These are phyloP conservation scores for Penicillium lividum DNA, from an alignment of 495 filamentous ascomycete species.

Conservation along the genomic window DNA sequence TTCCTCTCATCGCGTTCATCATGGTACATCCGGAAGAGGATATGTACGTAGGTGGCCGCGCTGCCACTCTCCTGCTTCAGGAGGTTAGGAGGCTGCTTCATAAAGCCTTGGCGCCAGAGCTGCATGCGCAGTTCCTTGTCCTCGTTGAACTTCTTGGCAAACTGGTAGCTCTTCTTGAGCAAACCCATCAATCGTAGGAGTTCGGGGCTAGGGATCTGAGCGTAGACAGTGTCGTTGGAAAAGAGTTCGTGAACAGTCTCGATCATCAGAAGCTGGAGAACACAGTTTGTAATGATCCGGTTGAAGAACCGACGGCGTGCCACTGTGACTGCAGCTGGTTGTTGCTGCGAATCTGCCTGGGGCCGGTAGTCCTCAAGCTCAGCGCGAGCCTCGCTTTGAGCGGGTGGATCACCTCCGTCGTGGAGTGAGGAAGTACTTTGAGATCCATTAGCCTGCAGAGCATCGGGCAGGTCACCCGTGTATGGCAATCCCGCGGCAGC, in stretches of 20 bases:
- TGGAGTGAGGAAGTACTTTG: conserved; percentile 40
- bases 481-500: conserved; percentile 20
- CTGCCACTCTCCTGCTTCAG: conserved; percentile 95
- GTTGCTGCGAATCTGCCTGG: conserved; percentile 64
- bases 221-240: conserved; percentile 94
- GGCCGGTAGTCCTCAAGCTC: conserved; percentile 91
- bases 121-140: conserved; percentile 95
- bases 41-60: conserved; percentile 90
- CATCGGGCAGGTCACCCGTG: conserved; percentile 42
- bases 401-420: conserved; percentile 42
- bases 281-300: conserved; percentile 98
- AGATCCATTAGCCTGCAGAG: conserved; percentile 64
- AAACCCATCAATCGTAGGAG: conserved; percentile 90
- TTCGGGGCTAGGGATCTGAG: conserved; percentile 83
- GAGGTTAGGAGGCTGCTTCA: conserved; percentile 99
- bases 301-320: conserved; percentile 97
- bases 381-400: conserved; percentile 34
- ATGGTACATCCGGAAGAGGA: conserved; percentile 94
- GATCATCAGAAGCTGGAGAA: conserved; percentile 97
- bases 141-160: conserved; percentile 94
- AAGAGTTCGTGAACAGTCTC: conserved; percentile 98
- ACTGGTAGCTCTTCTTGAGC: conserved; percentile 91
- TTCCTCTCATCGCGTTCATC: conserved; percentile 82
- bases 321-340: conserved; percentile 87
- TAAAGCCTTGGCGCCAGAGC: conserved; percentile 96